Evolutionary conservation across 768 basidiomycete species (phyloP).

Genomic region (Lactifluus pinguis): DNA sequence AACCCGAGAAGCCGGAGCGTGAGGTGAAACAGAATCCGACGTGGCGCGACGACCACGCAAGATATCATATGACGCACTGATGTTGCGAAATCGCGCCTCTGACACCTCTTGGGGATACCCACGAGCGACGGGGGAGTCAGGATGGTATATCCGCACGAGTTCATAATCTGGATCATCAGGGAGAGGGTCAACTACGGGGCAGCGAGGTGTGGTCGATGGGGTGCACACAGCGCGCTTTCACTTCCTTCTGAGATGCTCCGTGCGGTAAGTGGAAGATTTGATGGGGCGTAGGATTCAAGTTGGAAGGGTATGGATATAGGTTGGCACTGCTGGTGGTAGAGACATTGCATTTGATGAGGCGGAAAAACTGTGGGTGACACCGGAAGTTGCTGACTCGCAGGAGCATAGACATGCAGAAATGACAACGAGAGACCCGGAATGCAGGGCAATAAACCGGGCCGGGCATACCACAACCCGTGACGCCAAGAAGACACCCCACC

Average conservation of each 20-base stretch:
- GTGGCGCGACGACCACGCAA: slow-evolving; percentile 41
- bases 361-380: neutral
- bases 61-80: slow-evolving; percentile 57
- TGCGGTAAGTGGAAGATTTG: slow-evolving; percentile 34
- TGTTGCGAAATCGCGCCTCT: slow-evolving; percentile 60
- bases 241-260: slow-evolving; percentile 27
- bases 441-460: too few relatives aligned
- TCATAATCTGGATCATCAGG: slow-evolving; percentile 51
- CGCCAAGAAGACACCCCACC: too few relatives aligned
- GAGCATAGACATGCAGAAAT: neutral
- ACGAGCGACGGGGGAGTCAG: slow-evolving; percentile 47
- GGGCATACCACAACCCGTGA: too few relatives aligned
- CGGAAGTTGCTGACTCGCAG: neutral
- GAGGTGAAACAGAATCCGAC: slow-evolving; percentile 17
- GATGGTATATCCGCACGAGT: slow-evolving; percentile 72
- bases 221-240: slow-evolving; percentile 32
- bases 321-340: slow-evolving; percentile 22
- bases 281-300: slow-evolving; percentile 29
- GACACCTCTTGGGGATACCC: slow-evolving; percentile 38
- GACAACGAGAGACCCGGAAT: too few relatives aligned
- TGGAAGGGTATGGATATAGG: slow-evolving; percentile 28
- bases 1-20: slow-evolving; percentile 19
- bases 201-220: slow-evolving; percentile 12
- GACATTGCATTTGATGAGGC: neutral
- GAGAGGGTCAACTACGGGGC: neutral